Evolutionary conservation across 208 protist genomes (phyloP), one percentile per base, ranked within the genome.

Genomic region (Hexamita inflata): DNA sequence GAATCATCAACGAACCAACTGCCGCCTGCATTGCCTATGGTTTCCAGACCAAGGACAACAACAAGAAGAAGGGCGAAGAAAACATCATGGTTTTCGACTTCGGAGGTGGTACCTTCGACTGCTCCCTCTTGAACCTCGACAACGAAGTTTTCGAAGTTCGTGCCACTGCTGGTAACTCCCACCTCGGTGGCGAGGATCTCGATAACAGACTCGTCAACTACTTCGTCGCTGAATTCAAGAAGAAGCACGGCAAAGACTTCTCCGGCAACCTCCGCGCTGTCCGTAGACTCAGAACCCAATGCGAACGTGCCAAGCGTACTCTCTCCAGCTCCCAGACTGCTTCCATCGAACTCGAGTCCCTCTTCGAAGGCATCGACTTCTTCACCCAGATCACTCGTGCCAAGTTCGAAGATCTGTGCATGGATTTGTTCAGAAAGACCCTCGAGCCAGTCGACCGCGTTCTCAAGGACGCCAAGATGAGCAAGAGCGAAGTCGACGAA

Each of bases 1-100:
- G 96, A 82, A 98, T 99, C 85, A 97, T 99, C 85, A 99, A 99
- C 89, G 96, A 99, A 88, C 95, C 96, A 40, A 99, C 96, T 38
- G 94, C 95, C 0, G 95, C 95, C 32, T 94, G 95, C 67, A 91
- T 99, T 79, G 95, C 96, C 1, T 98, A 98, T 70, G 82, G 82
- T 32, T 34, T 85, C 59, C 79, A 82, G 38, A 59, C 53, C 26
- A 80, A 68, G 34, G 78, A 65, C 15, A 0, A 81, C 30, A 0
- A 81, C 30, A 66, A 66, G 9, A 41, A 30, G 4, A 34, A 58
- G 29, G 34, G 28, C 15, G 83, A 82, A 77, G 35, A 58, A n/a
- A 86, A 86, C 30, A 79, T 87, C 41, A 38, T 86, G 4, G 92
- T 98, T 2, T 98, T 94, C 79, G 94, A 99, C 87, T 86, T 98